Evolutionary conservation across 345 rosid species (phyloP), one percentile per base, ranked within the genome.

Genomic region (Gossypium longicalyx): DNA sequence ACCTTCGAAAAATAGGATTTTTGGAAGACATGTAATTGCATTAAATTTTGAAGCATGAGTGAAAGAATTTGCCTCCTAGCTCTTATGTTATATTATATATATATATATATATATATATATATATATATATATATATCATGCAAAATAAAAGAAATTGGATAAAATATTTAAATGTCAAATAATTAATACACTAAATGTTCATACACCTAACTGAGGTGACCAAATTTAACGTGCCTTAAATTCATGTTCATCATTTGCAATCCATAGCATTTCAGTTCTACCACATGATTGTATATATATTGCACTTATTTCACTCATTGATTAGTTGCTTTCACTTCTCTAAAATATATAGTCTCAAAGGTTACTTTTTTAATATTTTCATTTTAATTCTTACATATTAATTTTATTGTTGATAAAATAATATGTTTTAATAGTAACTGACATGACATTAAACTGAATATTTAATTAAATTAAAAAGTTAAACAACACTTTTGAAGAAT

Each of bases 211-310:
- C 69, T 9, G 19, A 41, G 69, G 69, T n/a, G 27, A 64, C 49
- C 16, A n/a, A 41, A 64, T n/a, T 64, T 64, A 27, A 68, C 27
- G 48, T 70, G 61, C 61, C 61, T 29, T 70, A 52, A 53, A 29
- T 70, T 70, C 48, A 70, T 53, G 61, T n/a, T 70, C 73, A 70
- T 13, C 73, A 3, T 25, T 17, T 64, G 69, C 7, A 64, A 27
- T n/a, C 69, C 20, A 2, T 4, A 64, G 3, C 41, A 2, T 47
- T 12, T 22, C 10, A 20, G 43, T 64, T 38, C 25, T 48, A 38
- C 49, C 48, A 64, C 16, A 12, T 47, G 51, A 4, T 43, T 48
- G 25, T 64, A n/a, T 43, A 64, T 41, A 8, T 34, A 34, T 34
- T 34, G 19, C 23, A 17, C 9, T 34, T n/a, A 41, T 64, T 64